Base-by-base conservation (phyloP, 2,329 filamentous ascomycete genomes). In the Penicillium sp. region DNA sequence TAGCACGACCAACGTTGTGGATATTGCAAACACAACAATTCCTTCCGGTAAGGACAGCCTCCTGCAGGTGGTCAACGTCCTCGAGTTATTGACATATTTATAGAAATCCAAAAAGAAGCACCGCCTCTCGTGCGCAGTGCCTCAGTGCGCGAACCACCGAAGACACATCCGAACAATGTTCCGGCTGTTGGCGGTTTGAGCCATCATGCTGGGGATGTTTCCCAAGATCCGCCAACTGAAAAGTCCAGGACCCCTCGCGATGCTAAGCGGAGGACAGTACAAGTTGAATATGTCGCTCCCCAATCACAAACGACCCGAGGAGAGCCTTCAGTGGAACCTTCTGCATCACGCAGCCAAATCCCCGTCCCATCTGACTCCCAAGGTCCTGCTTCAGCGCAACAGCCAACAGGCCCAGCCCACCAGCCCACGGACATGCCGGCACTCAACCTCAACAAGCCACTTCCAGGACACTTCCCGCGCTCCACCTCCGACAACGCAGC, bases 211-310 rank as follows among this genome's bases (percentile, higher is more conserved):
- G 88, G 87, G 55, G 89, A 87, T 63, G 82, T 91, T 62, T 89
- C 91, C 50, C 78, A 81, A 34, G 84, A 88, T 36, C 78, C 83
- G 7, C 84, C 88, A 57, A 76, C 79, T 40, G 77, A 84, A 29
- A 86, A 86, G 66, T 81, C 84, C 39, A 89, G 89, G 70, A 76
- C 81, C 7, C 74, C 79, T 30, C 88, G 91, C 62, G 92, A 97
- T 70, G 88, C 88, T 66, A 97, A 97, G 76, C 86, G 94, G 53
- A 85, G 92, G 64, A 99, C 94, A 0, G 91, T 99, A 0, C 94
- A 99, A 75, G 90, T 99, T 57, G 94, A 99, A 77, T 99, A 99
- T 73, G 94, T 97, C 53, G 89, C 92, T 18, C 94, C 94, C 23
- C 86, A 87, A 26, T 95, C 91, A 6, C 86, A 93, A 68, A 97